Evolutionary conservation across 192 early-diverging fungal species (phyloP), one percentile per base, ranked within the genome.

Genomic region (Gryganskiella cystojenkinii): DNA sequence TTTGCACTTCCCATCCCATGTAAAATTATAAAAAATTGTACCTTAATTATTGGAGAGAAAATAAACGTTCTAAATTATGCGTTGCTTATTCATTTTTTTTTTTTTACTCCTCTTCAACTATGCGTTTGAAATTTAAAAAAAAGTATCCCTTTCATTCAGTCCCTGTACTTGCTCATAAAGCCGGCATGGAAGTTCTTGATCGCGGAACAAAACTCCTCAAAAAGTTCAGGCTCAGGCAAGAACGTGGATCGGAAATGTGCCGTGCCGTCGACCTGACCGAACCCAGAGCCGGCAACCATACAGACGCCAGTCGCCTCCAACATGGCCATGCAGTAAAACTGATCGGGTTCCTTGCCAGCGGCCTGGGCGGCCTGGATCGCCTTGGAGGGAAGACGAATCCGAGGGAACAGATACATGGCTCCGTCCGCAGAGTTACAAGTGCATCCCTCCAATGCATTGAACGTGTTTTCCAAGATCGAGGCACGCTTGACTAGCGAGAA

Each of bases 171-270:
- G 55, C 82, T 72, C 81, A 99, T 85, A 67, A 99, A 94, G 7
- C 69, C 79, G 28, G 82, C 63, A 66, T 99, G 96, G 86, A 99
- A 99, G 25, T 76, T 70, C 52, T 80, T 79, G 59, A 99, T 85
- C 24, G 80, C 84, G 20, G 67, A 70, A 61, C 95, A 96, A 61
- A 99, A 97, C 34, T 81, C 89, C 53, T 97, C 96, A 90, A 99
- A 95, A 42, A 95, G 82, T 34, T 96, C 84, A 81, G 97, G 95
- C 15, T 92, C 93, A 14, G 98, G 96, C 80, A 99, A 73, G 85
- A 99, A 99, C 3, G 98, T 98, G 54, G 91, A 92, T 69, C 98
- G 88, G 89, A 99, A 99, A 81, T 99, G 98, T 80, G 87, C 95
- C 0, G 95, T 99, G 27, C 89, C 92, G 3, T 89, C 84, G 43